Evolutionary conservation across 192 early-diverging fungal species (phyloP).

Genomic region (Pilaira anomala): DNA sequence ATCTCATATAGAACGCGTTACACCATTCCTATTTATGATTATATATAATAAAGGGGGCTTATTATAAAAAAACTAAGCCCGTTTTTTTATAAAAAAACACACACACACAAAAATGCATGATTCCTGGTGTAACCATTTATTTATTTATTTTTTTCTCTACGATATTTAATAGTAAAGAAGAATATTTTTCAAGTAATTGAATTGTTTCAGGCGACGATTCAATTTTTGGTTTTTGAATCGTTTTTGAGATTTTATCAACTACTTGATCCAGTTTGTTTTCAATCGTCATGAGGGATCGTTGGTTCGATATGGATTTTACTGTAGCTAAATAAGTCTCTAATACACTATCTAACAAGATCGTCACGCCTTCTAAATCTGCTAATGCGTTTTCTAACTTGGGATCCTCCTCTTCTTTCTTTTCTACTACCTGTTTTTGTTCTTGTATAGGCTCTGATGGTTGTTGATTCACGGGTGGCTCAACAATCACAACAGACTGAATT

Average conservation of each 20-base stretch:
- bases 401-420: not conserved
- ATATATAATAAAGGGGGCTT: too few relatives aligned
- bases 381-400: not conserved
- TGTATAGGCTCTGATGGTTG: too few relatives aligned
- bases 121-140: not conserved
- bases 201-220: conserved; percentile 1
- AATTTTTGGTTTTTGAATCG: not conserved
- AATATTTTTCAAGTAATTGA: conserved; percentile 13
- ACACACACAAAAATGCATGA: not conserved
- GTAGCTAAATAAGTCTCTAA: conserved; percentile 5
- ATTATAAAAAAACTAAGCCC: too few relatives aligned
- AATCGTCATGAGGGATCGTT: not conserved
- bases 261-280: conserved; percentile 4
- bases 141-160: conserved; percentile 8
- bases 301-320: not conserved
- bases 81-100: too few relatives aligned
- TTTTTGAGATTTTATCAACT: conserved; percentile 9
- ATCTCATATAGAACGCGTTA: too few relatives aligned
- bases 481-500: not conserved
- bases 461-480: too few relatives aligned
- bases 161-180: conserved; percentile 1
- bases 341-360: conserved; percentile 1
- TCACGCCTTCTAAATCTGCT: conserved; percentile 5
- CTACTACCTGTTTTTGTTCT: not conserved
- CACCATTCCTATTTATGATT: too few relatives aligned